Evolutionary conservation across 768 basidiomycete species (phyloP).

Genomic region (Crepidotus variabilis): DNA sequence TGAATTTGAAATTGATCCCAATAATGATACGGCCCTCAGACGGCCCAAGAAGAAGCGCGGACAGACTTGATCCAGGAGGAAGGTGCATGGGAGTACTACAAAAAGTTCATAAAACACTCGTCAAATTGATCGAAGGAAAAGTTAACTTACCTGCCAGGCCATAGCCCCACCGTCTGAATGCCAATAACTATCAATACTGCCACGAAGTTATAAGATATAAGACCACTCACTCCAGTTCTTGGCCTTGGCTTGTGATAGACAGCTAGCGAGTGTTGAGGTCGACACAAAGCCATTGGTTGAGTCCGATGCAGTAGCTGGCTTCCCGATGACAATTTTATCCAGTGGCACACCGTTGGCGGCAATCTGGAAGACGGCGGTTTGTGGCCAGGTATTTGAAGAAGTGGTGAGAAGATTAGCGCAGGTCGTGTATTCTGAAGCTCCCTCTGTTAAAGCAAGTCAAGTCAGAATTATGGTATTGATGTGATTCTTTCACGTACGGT

Average conservation of each 20-base stretch:
- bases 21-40: constrained; percentile 14
- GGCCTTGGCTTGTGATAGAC: constrained; percentile 56
- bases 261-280: constrained; percentile 51
- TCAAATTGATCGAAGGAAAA: not conserved
- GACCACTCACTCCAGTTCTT: constrained; percentile 65
- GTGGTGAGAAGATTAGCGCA: constrained; percentile 54
- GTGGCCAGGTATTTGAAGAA: constrained; percentile 59
- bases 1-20: not conserved
- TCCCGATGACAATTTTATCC: constrained; percentile 73
- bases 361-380: constrained; percentile 58
- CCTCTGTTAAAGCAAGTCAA: constrained; percentile 52
- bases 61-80: constrained; percentile 32
- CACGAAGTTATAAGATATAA: not conserved
- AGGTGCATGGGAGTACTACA: constrained; percentile 26
- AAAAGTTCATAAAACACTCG: not conserved
- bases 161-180: constrained; percentile 30
- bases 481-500: no score
- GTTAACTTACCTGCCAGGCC: constrained; percentile 32
- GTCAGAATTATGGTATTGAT: no score
- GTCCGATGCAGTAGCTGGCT: constrained; percentile 52
- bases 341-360: constrained; percentile 52
- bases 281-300: constrained; percentile 63
- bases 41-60: constrained; percentile 28
- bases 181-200: not conserved
- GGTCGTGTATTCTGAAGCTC: constrained; percentile 58